phyloP scores from a whole-genome alignment of 2,329 filamentous ascomycete species.

The Penicillium griseofulvum region DNA sequence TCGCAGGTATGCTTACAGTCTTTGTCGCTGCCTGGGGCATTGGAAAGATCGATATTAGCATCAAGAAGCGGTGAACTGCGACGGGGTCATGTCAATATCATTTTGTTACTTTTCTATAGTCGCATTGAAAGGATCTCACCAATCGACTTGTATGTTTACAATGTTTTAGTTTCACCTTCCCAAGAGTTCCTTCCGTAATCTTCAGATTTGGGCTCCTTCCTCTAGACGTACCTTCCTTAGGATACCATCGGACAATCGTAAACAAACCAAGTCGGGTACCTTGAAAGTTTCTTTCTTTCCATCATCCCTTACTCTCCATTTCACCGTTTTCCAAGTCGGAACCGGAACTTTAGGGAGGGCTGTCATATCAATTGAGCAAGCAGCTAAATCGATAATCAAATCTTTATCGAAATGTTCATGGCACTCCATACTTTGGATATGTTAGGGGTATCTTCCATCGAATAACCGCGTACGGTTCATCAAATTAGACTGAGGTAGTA shows the following conservation, averaged over 20 bases:
- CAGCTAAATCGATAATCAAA: not conserved
- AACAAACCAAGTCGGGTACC: not conserved
- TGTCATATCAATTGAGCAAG: not conserved
- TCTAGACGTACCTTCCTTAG: not conserved
- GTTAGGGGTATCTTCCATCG: not conserved
- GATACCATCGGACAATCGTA: not conserved
- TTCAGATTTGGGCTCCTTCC: not conserved
- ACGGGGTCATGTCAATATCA: slow-evolving; percentile 14
- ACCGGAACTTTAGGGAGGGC: too few relatives aligned
- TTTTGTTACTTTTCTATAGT: slow-evolving; percentile 19
- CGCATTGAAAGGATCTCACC: slow-evolving; percentile 1
- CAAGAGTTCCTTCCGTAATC: not conserved
- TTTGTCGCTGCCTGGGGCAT: slow-evolving; percentile 74
- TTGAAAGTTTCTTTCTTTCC: too few relatives aligned
- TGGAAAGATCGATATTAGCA: slow-evolving; percentile 77
- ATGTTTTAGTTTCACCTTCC: not conserved
- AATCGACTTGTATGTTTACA: slow-evolving; percentile 10
- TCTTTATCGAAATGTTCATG: not conserved
- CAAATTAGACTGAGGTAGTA: slow-evolving; percentile 8
- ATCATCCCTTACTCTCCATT: not conserved
- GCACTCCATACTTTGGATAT: not conserved
- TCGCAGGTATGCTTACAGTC: slow-evolving; percentile 67
- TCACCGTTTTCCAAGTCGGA: not conserved
- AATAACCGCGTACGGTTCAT: not conserved
- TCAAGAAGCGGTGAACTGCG: slow-evolving; percentile 56